Evolutionary conservation across 345 rosid genomes (phyloP).

Genomic region (Salix dunnii): DNA sequence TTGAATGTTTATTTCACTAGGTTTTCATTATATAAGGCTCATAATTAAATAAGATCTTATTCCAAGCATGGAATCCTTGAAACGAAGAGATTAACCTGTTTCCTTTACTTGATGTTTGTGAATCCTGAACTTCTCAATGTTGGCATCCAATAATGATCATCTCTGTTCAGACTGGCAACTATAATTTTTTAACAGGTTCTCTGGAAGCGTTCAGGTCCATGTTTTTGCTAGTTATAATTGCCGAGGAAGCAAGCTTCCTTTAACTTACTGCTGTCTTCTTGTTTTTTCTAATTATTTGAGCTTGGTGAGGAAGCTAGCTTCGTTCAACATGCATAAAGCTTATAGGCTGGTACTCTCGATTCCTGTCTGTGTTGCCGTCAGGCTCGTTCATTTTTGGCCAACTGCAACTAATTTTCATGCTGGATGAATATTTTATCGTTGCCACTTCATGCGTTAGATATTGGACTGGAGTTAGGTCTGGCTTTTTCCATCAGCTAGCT

Average conservation of each 20-base stretch:
- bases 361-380: not conserved
- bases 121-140: not conserved
- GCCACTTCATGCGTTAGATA: too few relatives aligned
- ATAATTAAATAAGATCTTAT: not conserved
- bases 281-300: too few relatives aligned
- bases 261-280: not conserved
- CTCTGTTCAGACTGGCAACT: not conserved
- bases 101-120: not conserved
- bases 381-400: too few relatives aligned
- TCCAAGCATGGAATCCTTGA: not conserved
- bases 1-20: not conserved
- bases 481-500: too few relatives aligned
- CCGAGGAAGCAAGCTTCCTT: not conserved
- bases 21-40: not conserved
- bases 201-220: not conserved
- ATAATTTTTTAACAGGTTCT: not conserved
- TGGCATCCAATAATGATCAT: not conserved
- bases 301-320: too few relatives aligned
- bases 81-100: not conserved
- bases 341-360: too few relatives aligned
- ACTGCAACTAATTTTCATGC: too few relatives aligned
- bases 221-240: not conserved
- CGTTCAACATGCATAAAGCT: too few relatives aligned
- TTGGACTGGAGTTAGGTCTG: too few relatives aligned
- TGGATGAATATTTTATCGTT: too few relatives aligned